These are phyloP conservation scores for Rosa persica DNA, from an alignment of 306 rosid species.

Conservation along the genomic window DNA sequence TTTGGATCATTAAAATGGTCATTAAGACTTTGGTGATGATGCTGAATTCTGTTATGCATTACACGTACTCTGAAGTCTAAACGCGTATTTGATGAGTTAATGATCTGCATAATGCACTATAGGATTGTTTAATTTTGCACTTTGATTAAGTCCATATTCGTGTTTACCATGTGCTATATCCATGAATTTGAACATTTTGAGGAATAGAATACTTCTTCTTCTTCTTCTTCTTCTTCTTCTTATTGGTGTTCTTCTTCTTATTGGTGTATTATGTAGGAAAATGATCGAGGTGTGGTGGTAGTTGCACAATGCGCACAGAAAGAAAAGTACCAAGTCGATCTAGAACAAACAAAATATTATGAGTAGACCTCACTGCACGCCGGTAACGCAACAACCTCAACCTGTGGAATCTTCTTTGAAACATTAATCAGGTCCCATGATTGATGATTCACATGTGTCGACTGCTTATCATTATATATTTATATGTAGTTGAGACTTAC, in stretches of 20 bases:
- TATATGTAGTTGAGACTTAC: neutral
- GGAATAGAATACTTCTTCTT: neutral
- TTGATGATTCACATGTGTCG: neutral
- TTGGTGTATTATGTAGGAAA: neutral
- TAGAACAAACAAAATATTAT: neutral
- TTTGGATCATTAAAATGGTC: neutral
- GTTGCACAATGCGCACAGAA: neutral
- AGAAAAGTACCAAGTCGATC: neutral
- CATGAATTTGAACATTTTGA: neutral
- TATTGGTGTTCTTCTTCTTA: constrained; percentile 4
- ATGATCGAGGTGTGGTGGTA: neutral
- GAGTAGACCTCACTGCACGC: neutral
- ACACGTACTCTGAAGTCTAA: neutral
- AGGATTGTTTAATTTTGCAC: neutral
- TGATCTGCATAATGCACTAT: neutral
- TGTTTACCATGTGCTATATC: neutral
- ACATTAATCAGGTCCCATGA: neutral
- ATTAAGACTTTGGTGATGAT: neutral
- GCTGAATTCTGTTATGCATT: neutral
- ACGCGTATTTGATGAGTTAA: neutral
- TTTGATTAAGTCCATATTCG: neutral
- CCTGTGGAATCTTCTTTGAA: neutral
- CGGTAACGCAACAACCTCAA: neutral
- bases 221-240: neutral
- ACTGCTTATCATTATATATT: neutral